These are phyloP conservation scores for Agrostemma githago DNA, from an alignment of 148 eudicot species.

Conservation along the genomic window DNA sequence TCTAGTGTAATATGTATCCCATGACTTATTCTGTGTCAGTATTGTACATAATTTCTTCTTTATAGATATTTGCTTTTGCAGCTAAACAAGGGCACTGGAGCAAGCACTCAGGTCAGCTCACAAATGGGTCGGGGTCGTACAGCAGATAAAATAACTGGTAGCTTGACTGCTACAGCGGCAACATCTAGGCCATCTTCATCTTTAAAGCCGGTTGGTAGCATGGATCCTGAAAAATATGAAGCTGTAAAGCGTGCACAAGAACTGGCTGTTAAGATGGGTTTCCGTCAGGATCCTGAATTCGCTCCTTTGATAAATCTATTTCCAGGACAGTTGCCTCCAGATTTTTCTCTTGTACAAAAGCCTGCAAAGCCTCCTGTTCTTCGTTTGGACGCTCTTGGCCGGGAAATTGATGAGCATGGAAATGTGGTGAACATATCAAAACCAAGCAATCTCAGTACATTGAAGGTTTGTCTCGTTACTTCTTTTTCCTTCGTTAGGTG, in stretches of 20 bases:
- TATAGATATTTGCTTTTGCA: constrained; percentile 23
- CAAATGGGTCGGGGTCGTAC: constrained; percentile 39
- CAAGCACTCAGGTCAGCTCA: constrained; percentile 26
- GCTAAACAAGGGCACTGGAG: constrained; percentile 52
- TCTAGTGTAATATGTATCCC: background rate
- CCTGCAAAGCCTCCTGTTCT: constrained; percentile 94
- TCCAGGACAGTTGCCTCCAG: constrained; percentile 80
- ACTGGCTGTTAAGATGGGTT: constrained; percentile 89
- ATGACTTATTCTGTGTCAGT: background rate
- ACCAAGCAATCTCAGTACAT: constrained; percentile 71
- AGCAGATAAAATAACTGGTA: constrained; percentile 29
- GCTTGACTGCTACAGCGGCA: constrained; percentile 15
- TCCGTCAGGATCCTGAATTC: constrained; percentile 88
- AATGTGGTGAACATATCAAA: constrained; percentile 77
- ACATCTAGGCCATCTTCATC: constrained; percentile 26
- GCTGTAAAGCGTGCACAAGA: constrained; percentile 92
- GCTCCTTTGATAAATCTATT: constrained; percentile 83
- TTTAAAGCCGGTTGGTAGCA: constrained; percentile 33
- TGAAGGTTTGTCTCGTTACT: constrained; percentile 51
- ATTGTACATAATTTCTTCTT: background rate
- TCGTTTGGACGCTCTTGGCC: constrained; percentile 83
- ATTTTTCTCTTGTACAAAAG: constrained; percentile 63
- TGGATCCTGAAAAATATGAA: constrained; percentile 62
- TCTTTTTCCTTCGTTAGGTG: background rate
- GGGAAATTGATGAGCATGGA: constrained; percentile 97